Evolutionary conservation across 1,284 basidiomycete species (phyloP).

Genomic region (Meira miltonrushii): DNA sequence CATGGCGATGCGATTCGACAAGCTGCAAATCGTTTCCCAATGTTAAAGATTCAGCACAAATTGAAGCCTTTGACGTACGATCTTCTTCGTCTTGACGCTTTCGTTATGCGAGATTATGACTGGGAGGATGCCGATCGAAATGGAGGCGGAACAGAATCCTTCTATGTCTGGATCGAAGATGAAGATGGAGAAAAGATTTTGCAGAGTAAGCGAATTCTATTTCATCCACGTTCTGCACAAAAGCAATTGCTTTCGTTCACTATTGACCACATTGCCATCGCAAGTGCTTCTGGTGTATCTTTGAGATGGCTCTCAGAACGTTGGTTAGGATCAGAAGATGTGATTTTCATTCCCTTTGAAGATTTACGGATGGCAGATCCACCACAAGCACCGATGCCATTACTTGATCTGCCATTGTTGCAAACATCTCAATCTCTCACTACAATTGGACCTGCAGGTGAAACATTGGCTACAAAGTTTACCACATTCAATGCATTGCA

Average conservation of each 20-base stretch:
- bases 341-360: conserved; percentile 64
- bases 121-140: conserved; percentile 71
- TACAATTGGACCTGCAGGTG: conserved; percentile 46
- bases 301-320: conserved; percentile 80
- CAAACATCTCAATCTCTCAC: background rate
- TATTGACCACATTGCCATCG: conserved; percentile 69
- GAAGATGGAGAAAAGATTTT: conserved; percentile 71
- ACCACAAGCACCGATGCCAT: conserved; percentile 64
- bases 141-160: conserved; percentile 75
- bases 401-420: conserved; percentile 79
- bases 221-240: conserved; percentile 60
- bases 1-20: conserved; percentile 75
- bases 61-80: conserved; percentile 72
- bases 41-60: conserved; percentile 64
- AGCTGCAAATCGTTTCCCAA: conserved; percentile 82
- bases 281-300: conserved; percentile 44
- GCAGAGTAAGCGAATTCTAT: conserved; percentile 61
- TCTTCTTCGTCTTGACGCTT: conserved; percentile 71
- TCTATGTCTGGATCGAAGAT: conserved; percentile 96
- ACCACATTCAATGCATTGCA: conserved; percentile 77
- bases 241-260: conserved; percentile 58
- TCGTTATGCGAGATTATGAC: conserved; percentile 67
- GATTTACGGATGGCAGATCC: conserved; percentile 69
- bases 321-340: conserved; percentile 88
- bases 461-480: conserved; percentile 54